Conservation (phyloP, 257 asterid species). For the Solanum appendiculatum region DNA sequence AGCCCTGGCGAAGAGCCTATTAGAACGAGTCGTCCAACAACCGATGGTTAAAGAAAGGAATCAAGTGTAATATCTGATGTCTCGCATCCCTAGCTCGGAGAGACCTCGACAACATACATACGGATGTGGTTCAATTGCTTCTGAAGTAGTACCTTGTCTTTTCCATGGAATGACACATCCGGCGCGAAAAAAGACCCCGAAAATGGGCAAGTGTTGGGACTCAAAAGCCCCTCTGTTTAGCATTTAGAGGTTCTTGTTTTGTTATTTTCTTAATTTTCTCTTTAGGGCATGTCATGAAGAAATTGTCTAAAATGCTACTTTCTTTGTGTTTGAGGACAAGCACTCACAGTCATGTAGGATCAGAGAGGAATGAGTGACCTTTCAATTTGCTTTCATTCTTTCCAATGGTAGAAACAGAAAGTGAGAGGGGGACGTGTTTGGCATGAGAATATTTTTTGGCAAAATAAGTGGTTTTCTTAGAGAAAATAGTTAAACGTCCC, state of each 20-base stretch:
- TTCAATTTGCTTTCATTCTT: not conserved
- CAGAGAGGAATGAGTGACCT: not conserved
- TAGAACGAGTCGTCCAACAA: conserved; percentile 7
- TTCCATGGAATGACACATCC: not conserved
- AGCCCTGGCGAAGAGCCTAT: not conserved
- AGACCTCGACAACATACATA: not conserved
- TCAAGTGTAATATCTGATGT: not conserved
- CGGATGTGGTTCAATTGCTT: not conserved
- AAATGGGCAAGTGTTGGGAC: not conserved
- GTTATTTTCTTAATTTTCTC: not conserved
- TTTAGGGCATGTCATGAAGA: not conserved
- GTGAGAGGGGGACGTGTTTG: not conserved
- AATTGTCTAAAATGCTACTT: not conserved
- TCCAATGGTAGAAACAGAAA: not conserved
- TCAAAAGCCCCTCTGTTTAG: not conserved
- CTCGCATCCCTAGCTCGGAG: not conserved
- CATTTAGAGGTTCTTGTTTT: not conserved
- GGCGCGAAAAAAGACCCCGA: not conserved
- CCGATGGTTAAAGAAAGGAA: conserved; percentile 5
- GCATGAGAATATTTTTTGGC: not conserved
- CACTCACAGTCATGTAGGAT: not conserved
- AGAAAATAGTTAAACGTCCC: not conserved
- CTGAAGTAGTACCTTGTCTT: not conserved
- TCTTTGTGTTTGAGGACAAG: not conserved
- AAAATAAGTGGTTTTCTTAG: not conserved